Evolutionary conservation across 352 stramenopile species (phyloP), one percentile per base, ranked within the genome.

Genomic region (Globisporangium yorkense): DNA sequence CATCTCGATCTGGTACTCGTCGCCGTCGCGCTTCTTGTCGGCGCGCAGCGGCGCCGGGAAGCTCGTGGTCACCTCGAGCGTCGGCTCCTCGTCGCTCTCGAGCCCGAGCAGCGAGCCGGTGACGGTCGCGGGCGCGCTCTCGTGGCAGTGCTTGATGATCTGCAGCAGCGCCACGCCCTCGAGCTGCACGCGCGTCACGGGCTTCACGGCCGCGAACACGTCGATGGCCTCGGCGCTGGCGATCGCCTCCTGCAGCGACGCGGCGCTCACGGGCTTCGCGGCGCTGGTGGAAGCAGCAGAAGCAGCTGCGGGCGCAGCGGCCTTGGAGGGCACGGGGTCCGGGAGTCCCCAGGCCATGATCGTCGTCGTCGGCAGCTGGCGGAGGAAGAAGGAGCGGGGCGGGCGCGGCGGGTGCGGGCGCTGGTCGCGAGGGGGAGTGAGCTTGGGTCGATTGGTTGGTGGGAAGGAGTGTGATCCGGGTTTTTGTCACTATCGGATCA

Each of bases 1-100:
- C 97, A 99, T 99, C 77, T 99, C 94, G 24, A 98, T 84, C 75
- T 99, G 94, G 68, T 98, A 99, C 69, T 98, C 95, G 63, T 98
- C 85, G 43, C 80, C 74, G 29, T 90, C 81, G 40, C 86, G 76
- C 64, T 89, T 90, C 51, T 88, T 85, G 72, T 88, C 82, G 67
- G 59, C 77, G 62, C 63, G 88, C 57, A 77, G 59, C 5, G 96
- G 96, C 68, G 97, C 98, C 39, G 96, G 96, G 77, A 99, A 99
- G 64, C 89, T 91, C 79, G 98, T 97, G 51, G 97, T 99, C 35
- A 99, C 92, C 74, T 99, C 94, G 33, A 99, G 80, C 51, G 87
- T 83, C 5, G 41, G 12, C 41, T 51, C 37, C 51, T 84, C 70
- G 48, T 95, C 87, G 31, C 86, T 84, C 60, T 97, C 92, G 58